A percentile compares a stretch with the other conserved stretches of the same genome.
Evolutionary conservation across 495 filamentous ascomycete genomes (phyloP).

Genomic region (Daldinia grandis): DNA sequence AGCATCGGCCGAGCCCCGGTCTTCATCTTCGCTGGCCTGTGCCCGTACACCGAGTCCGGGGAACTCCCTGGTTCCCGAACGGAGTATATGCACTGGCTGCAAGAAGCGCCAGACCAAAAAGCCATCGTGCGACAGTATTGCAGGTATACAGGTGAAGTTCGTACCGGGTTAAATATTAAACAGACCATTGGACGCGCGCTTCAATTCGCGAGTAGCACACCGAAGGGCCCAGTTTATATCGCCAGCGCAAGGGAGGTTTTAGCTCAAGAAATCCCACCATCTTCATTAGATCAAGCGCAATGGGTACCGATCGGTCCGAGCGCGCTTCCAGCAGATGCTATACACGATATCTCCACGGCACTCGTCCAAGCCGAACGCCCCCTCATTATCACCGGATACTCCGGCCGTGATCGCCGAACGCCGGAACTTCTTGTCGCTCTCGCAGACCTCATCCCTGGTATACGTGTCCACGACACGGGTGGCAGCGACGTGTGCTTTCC

Average conservation of each 20-base stretch:
- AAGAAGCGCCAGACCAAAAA: conserved; percentile 81
- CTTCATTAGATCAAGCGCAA: conserved; percentile 65
- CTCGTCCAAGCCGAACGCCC: conserved; percentile 71
- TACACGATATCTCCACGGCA: conserved; percentile 65
- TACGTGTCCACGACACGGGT: conserved; percentile 75
- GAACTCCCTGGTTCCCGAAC: conserved; percentile 76
- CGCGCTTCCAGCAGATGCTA: conserved; percentile 66
- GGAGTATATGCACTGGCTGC: conserved; percentile 85
- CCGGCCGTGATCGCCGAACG: conserved; percentile 66
- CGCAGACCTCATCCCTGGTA: conserved; percentile 68
- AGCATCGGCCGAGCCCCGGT: conserved; percentile 76
- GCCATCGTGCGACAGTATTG: conserved; percentile 81
- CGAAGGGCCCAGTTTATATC: conserved; percentile 77
- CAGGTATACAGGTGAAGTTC: conserved; percentile 76
- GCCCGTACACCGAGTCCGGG: conserved; percentile 77
- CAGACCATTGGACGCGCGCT: conserved; percentile 79
- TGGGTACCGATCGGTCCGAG: conserved; percentile 71
- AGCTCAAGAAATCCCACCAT: conserved; percentile 77
- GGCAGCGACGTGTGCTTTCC: conserved; percentile 84
- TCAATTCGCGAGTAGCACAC: conserved; percentile 75
- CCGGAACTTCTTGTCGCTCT: conserved; percentile 69
- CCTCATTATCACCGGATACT: conserved; percentile 74
- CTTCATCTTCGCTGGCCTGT: conserved; percentile 79
- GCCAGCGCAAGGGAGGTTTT: conserved; percentile 73
- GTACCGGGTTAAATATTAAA: conserved; percentile 78